These are phyloP conservation scores for Tulasnella sp. DNA, from an alignment of 768 basidiomycete genomes.

Conservation along the genomic window DNA sequence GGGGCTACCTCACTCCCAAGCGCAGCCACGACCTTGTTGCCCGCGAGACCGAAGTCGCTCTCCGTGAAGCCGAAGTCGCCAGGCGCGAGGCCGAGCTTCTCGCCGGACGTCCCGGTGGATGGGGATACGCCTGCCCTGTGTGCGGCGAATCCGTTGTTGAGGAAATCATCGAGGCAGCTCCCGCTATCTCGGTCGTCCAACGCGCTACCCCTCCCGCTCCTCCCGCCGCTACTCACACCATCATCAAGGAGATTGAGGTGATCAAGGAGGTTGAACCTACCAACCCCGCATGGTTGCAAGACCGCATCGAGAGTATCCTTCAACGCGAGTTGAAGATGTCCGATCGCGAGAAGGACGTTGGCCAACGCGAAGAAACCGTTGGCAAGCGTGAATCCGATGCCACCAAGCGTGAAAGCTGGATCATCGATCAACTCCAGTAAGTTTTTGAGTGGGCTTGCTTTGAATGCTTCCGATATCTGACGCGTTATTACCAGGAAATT, in stretches of 20 bases:
- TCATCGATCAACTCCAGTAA: slow-evolving; percentile 89
- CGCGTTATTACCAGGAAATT: slow-evolving; percentile 16
- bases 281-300: slow-evolving; percentile 72
- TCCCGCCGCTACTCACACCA: slow-evolving; percentile 30
- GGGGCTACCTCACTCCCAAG: slow-evolving; percentile 75
- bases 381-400: slow-evolving; percentile 85
- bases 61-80: slow-evolving; percentile 83
- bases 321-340: slow-evolving; percentile 82
- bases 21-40: slow-evolving; percentile 74
- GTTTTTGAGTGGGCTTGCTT: slow-evolving; percentile 33
- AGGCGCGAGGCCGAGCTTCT: slow-evolving; percentile 83
- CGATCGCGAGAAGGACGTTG: slow-evolving; percentile 80
- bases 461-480: background rate
- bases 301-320: slow-evolving; percentile 74
- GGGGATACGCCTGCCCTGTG: slow-evolving; percentile 38
- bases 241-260: slow-evolving; percentile 71
- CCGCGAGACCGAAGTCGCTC: slow-evolving; percentile 72
- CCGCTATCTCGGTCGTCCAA: slow-evolving; percentile 34
- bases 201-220: slow-evolving; percentile 43
- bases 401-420: slow-evolving; percentile 81
- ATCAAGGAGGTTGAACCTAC: slow-evolving; percentile 66
- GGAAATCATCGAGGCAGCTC: slow-evolving; percentile 50
- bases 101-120: slow-evolving; percentile 73
- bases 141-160: slow-evolving; percentile 28
- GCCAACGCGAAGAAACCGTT: slow-evolving; percentile 77